A percentile compares a stretch with the other conserved stretches of the same genome.
Conservation (phyloP, 306 rosid species). For the Gastrolobium villosum region DNA sequence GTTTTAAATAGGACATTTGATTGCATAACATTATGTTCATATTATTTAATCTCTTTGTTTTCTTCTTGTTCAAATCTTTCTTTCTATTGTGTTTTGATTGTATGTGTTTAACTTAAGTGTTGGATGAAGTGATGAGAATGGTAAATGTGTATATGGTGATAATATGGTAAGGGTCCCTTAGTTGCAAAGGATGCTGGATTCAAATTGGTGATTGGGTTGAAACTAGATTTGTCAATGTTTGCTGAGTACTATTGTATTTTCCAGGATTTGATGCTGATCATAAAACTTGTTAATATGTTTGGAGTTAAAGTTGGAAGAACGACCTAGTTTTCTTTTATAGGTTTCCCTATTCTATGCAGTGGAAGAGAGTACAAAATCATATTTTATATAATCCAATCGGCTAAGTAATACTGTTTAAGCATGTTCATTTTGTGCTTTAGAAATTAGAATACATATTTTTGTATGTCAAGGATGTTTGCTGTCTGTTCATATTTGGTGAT, state of each 20-base stretch:
- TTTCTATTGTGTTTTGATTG: background rate
- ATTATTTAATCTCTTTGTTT: too few relatives aligned
- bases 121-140: background rate
- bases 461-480: background rate
- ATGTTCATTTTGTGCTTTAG: too few relatives aligned
- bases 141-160: background rate
- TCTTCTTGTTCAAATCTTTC: too few relatives aligned
- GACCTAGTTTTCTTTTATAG: background rate
- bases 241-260: background rate
- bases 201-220: background rate
- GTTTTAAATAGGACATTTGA: background rate
- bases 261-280: background rate
- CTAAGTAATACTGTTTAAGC: background rate
- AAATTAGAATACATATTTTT: too few relatives aligned
- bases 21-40: background rate
- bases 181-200: conserved; percentile 11
- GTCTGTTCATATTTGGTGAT: background rate
- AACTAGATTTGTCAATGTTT: background rate
- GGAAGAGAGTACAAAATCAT: background rate
- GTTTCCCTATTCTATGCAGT: background rate
- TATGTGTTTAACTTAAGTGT: background rate
- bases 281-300: background rate
- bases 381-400: background rate
- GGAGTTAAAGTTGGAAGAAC: background rate
- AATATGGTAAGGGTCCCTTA: background rate